phyloP scores from a whole-genome alignment of 2,329 filamentous ascomycete species.

The Diaporthe vaccinii region DNA sequence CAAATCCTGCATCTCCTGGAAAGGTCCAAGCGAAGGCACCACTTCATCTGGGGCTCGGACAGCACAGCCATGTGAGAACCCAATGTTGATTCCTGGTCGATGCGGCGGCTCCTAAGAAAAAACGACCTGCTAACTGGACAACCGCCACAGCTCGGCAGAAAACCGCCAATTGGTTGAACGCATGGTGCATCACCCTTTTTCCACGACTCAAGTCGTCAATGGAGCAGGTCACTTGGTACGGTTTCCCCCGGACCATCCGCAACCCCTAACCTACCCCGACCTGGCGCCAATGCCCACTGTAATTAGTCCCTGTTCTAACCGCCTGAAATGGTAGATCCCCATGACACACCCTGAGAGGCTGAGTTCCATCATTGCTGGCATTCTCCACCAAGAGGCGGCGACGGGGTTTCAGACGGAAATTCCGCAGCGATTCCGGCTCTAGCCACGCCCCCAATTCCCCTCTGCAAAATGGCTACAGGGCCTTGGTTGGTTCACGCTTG shows the following conservation, averaged over 20 bases:
- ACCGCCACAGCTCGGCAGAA: background rate
- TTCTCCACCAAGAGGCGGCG: background rate
- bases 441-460: background rate
- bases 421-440: constrained; percentile 21
- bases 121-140: background rate
- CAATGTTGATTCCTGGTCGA: too few relatives aligned
- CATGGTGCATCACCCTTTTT: constrained; percentile 18
- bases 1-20: constrained; percentile 23
- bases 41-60: constrained; percentile 35
- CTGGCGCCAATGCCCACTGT: background rate
- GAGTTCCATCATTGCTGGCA: constrained; percentile 1
- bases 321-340: constrained; percentile 31
- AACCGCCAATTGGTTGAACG: constrained; percentile 14
- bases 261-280: background rate
- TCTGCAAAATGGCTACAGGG: background rate
- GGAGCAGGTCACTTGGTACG: constrained; percentile 36
- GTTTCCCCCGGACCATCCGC: background rate
- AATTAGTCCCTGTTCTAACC: background rate
- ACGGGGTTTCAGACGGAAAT: background rate
- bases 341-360: constrained; percentile 36
- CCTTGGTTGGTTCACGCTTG: background rate
- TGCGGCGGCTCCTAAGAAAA: background rate
- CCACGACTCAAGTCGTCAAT: constrained; percentile 21
- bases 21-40: constrained; percentile 17
- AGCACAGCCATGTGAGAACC: constrained; percentile 32